phyloP scores from a whole-genome alignment of 805 yeast genomes.

The Barnettozyma populi region DNA sequence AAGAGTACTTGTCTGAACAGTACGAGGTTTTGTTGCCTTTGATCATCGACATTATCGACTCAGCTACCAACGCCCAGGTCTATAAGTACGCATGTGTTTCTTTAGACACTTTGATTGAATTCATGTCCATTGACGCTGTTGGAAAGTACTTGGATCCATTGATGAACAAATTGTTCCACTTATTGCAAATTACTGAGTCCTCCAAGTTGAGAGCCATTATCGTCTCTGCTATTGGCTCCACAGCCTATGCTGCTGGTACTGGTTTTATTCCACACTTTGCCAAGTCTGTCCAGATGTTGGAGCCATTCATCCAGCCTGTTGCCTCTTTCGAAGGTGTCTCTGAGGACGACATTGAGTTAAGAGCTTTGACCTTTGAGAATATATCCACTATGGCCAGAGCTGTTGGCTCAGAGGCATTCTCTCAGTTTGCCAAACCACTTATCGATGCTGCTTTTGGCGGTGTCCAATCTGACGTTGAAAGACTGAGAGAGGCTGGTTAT shows the following conservation, averaged over 20 bases:
- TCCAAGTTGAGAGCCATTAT: conserved; percentile 67
- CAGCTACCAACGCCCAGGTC: conserved; percentile 74
- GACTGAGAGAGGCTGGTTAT: conserved; percentile 92
- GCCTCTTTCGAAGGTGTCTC: conserved; percentile 69
- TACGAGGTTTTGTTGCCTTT: conserved; percentile 82
- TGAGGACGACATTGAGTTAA: conserved; percentile 85
- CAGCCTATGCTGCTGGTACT: conserved; percentile 92
- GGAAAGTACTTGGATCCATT: conserved; percentile 77
- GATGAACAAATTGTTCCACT: conserved; percentile 81
- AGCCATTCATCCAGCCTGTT: conserved; percentile 70
- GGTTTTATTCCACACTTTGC: conserved; percentile 82
- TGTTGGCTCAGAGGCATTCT: conserved; percentile 86
- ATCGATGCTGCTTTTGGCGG: conserved; percentile 83
- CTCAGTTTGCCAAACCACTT: conserved; percentile 79
- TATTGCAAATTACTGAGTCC: conserved; percentile 74
- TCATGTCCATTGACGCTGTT: conserved; percentile 83
- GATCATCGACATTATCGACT: conserved; percentile 80
- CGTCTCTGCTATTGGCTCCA: conserved; percentile 94
- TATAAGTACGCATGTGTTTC: conserved; percentile 90
- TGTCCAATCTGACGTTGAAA: conserved; percentile 67
- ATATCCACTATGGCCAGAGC: conserved; percentile 95
- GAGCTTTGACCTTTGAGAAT: conserved; percentile 90
- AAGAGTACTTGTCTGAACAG: conserved; percentile 76
- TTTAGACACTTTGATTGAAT: conserved; percentile 86
- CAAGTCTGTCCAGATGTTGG: conserved; percentile 72